Evolutionary conservation across 331 rosid species (phyloP), one percentile per base, ranked within the genome.

Genomic region (Cydonia oblonga): DNA sequence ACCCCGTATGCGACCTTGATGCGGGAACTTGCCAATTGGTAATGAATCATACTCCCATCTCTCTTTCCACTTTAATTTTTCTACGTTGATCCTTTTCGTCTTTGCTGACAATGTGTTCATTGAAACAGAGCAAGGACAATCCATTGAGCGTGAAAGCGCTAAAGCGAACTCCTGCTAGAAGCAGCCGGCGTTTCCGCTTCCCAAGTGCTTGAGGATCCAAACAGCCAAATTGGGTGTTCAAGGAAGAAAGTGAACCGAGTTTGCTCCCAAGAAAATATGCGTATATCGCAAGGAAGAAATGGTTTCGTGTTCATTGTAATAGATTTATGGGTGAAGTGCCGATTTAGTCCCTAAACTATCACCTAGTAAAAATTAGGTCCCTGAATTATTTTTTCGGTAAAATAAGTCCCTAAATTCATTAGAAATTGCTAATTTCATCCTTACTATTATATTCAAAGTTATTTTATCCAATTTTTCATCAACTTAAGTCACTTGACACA

Each of bases 1-100:
- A 79, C 68, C 98, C 98, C 4, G 42, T 93, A 42, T 93, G 97
- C 13, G 97, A 90, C 75, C 63, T 77, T 32, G 42, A 18, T 0
- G 81, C 88, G 6, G 92, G 84, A 79, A 73, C 96, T 62, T 93
- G 97, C 83, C 82, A 61, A 42, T 19, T 77, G 89, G 97, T 92
- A 90, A 79, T 63, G 42, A 76, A 10, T 58, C 26, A 9, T 29
- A 20, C 26, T n/a, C 54, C 14, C 35, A 20, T 56, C 16, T 24
- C 35, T 7, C 33, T 46, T 46, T 22, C 8, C 9, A 14, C 57
- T 16, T 12, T 18, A 11, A n/a, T 23, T 30, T 32, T 19, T 29
- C 44, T 29, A 24, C 7, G 18, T 53, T 70, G 69, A 8, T 18
- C 66, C 29, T 25, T 53, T 32, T 38, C 5, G 8, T 26, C 3